phyloP scores from a whole-genome alignment of 2,329 filamentous ascomycete genomes.

The Alternaria ventricosa region DNA sequence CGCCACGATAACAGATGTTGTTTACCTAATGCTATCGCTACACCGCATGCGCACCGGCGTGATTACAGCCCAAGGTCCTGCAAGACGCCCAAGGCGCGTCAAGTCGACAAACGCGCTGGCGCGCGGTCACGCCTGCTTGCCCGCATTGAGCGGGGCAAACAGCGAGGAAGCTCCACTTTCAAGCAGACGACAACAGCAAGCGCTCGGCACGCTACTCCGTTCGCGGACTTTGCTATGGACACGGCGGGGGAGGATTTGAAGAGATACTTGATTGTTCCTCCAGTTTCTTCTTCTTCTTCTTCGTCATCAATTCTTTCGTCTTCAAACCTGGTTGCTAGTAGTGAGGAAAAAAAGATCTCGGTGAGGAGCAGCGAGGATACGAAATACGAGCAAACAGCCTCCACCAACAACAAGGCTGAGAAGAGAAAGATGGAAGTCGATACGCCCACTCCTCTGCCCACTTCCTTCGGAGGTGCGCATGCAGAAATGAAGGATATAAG shows the following conservation, averaged over 20 bases:
- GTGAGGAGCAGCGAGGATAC: background rate
- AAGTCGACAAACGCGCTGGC: constrained; percentile 18
- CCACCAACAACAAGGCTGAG: background rate
- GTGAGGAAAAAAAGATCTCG: no score
- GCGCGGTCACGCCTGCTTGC: constrained; percentile 28
- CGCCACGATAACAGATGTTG: background rate
- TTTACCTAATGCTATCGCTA: background rate
- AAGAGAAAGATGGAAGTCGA: constrained; percentile 18
- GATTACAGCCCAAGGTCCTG: background rate
- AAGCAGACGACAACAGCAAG: constrained; percentile 6
- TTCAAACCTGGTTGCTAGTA: constrained; percentile 6
- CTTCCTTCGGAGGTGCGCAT: background rate
- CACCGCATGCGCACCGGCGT: background rate
- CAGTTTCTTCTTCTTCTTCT: constrained; percentile 22
- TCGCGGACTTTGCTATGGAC: constrained; percentile 6
- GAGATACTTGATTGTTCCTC: constrained; percentile 26
- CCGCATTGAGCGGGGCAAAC: background rate
- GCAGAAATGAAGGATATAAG: background rate
- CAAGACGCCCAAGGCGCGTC: background rate
- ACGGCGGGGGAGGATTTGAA: constrained; percentile 26
- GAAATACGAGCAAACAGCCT: background rate
- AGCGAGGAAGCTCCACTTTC: background rate
- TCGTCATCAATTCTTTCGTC: background rate
- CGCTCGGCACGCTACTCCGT: background rate
- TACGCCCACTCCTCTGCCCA: background rate